Base-by-base conservation (phyloP, 768 basidiomycete species). In the Phaeotremella fagi region DNA sequence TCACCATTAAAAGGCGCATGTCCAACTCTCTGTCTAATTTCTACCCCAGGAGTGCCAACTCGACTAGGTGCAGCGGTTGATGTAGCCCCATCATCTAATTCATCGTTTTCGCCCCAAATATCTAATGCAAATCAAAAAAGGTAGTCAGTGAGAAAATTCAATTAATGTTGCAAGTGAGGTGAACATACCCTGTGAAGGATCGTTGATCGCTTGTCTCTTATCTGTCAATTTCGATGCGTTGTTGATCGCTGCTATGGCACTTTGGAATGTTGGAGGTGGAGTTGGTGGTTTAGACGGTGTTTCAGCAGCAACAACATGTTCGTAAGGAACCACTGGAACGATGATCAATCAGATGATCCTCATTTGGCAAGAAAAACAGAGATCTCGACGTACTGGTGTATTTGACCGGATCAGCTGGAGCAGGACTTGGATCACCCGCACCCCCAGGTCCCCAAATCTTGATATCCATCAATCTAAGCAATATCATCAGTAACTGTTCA, bases 291-390 rank as follows among this genome's bases (percentile, higher is more conserved):
- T 42, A 7, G 58, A 52, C 43, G 67, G 59, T 26, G 59, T 66
- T 22, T 35, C 57, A 59, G 79, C 68, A 20, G 59, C 54, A 22
- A 65, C 63, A 35, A 83, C 78, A 59, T 82, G 72, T 3, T 85
- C 82, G 79, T 82, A 91, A 3, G 89, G 88, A 0, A 90, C 81
- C 58, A 83, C 61, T 66, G 43, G 25, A 25, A 15, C 36, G 22
- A n/a, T n/a, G n/a, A n/a, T n/a, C n/a, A n/a, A n/a, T n/a, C n/a
- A n/a, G n/a, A n/a, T n/a, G 31, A 7, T 33, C 31, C 31, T 16
- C 9, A 7, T 33, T 7, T 7, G 16, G 9, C 9, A 16, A 55
- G 18, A 7, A 52, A 27, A 1, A 41, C 41, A 37, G 41, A 22
- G 26, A 16, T 28, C 6, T n/a, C 3, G 24, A 54, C 18, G 41